Percentiles rank a stretch among this genome's conserved stretches.
phyloP scores from a whole-genome alignment of 2,329 filamentous ascomycete genomes.

The Colletotrichum acutatum region DNA sequence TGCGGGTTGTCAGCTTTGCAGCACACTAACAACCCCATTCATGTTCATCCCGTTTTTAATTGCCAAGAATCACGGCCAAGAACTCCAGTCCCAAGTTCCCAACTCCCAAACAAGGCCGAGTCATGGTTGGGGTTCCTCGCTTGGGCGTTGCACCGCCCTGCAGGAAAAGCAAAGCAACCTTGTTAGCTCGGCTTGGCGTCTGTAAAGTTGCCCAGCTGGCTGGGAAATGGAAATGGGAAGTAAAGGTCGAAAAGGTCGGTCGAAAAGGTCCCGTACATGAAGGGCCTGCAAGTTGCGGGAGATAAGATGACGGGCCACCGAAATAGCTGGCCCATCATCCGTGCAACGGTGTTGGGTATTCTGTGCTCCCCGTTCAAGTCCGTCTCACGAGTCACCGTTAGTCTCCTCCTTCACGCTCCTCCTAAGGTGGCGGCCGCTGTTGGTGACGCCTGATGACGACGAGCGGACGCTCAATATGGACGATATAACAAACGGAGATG shows the following conservation, averaged over 20 bases:
- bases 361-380: too few species aligned
- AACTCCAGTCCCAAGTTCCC: not conserved
- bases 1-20: not conserved
- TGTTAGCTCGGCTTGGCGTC: slow-evolving; percentile 17
- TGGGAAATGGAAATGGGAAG: slow-evolving; percentile 18
- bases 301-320: slow-evolving; percentile 7
- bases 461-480: not conserved
- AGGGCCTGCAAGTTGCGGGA: not conserved
- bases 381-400: not conserved
- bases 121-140: slow-evolving; percentile 10
- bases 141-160: not conserved
- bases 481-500: not conserved
- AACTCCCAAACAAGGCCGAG: slow-evolving; percentile 13
- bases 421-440: not conserved
- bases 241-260: not conserved
- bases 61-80: slow-evolving; percentile 25
- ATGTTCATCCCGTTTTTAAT: slow-evolving; percentile 25
- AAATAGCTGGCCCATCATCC: not conserved
- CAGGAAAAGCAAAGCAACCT: slow-evolving; percentile 15
- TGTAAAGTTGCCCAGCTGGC: slow-evolving; percentile 1
- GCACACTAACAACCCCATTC: slow-evolving; percentile 2
- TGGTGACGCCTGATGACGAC: not conserved
- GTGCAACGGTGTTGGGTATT: not conserved
- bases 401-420: not conserved
- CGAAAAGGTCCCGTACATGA: slow-evolving; percentile 5